Base-by-base conservation (phyloP, 495 filamentous ascomycete genomes). In the Lepidopterella palustris region DNA sequence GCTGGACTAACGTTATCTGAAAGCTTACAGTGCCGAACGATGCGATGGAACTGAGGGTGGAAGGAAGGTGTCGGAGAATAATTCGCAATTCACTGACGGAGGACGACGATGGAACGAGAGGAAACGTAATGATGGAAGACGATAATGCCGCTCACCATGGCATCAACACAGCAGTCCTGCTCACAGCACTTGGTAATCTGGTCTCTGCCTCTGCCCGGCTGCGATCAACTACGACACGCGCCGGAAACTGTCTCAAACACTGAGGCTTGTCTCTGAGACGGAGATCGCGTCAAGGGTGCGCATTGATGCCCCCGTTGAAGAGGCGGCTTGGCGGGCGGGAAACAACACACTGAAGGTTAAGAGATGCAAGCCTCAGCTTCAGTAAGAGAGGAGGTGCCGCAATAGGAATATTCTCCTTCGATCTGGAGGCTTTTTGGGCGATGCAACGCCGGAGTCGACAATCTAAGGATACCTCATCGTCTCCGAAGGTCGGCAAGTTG, bases 291-390 rank as follows among this genome's bases (percentile, higher is more conserved):
- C 52, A 54, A 54, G 52, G 11, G 25, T 35, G 32, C 28, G 52
- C 52, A 31, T 54, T 11, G 24, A 54, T 23, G 52, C 47, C 47
- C 47, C 47, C 26, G 11, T 51, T 42, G n/a, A n/a, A 42, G 39
- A 42, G 39, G 23, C 6, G 45, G 21, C 52, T 54, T 54, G 52
- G 52, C 52, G 47, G 47, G 52, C 52, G 52, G 52, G 52, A 54
- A 54, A 32, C 52, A 54, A 21, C 24, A 35, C 52, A 42, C 18
- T 18, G 35, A 18, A 18, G 35, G 2, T 42, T 15, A 42, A 18
- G 18, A 42, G 35, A 11, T 10, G 35, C 35, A 42, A 42, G 35
- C 35, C 9, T 13, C 18, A 42, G 13, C 13, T 18, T 42, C 18
- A 11, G 18, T 3, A 13, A 42, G 35, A 42, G 35, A 42, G 35